Conservation (phyloP, 2,329 filamentous ascomycete genomes). For the Aspergillus sp. region DNA sequence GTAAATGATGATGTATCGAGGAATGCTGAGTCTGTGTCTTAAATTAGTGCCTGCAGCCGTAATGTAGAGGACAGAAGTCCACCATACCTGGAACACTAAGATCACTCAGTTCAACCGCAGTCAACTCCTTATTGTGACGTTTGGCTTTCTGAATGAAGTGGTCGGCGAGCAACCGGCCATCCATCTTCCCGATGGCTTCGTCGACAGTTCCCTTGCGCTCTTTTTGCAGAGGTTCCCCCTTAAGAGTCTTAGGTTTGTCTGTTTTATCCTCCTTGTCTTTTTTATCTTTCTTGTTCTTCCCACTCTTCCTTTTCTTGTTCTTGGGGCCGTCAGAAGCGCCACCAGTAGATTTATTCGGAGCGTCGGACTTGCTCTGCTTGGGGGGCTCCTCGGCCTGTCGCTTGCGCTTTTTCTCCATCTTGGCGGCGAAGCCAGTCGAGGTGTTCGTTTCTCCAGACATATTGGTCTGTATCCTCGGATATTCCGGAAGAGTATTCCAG, state of each 20-base stretch:
- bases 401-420: slow-evolving; percentile 43
- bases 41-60: slow-evolving; percentile 7
- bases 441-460: slow-evolving; percentile 21
- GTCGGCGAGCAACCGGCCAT: slow-evolving; percentile 78
- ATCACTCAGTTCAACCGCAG: slow-evolving; percentile 79
- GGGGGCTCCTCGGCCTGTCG: slow-evolving; percentile 35
- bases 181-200: slow-evolving; percentile 76
- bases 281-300: slow-evolving; percentile 26
- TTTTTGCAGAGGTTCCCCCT: slow-evolving; percentile 25
- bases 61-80: not conserved
- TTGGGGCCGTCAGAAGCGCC: slow-evolving; percentile 26
- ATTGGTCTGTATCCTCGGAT: not conserved
- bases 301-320: slow-evolving; percentile 33
- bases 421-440: slow-evolving; percentile 30
- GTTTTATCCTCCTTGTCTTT: slow-evolving; percentile 23
- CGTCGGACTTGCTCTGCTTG: slow-evolving; percentile 26
- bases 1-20: slow-evolving; percentile 76
- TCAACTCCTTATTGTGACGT: slow-evolving; percentile 77
- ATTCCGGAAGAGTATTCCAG: not conserved
- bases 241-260: slow-evolving; percentile 23
- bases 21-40: slow-evolving; percentile 66
- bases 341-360: slow-evolving; percentile 17
- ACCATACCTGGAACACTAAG: slow-evolving; percentile 71
- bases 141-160: slow-evolving; percentile 77
- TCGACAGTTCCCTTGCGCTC: slow-evolving; percentile 76